phyloP scores from a whole-genome alignment of 2,329 filamentous ascomycete species.

The Didymella keratinophila region DNA sequence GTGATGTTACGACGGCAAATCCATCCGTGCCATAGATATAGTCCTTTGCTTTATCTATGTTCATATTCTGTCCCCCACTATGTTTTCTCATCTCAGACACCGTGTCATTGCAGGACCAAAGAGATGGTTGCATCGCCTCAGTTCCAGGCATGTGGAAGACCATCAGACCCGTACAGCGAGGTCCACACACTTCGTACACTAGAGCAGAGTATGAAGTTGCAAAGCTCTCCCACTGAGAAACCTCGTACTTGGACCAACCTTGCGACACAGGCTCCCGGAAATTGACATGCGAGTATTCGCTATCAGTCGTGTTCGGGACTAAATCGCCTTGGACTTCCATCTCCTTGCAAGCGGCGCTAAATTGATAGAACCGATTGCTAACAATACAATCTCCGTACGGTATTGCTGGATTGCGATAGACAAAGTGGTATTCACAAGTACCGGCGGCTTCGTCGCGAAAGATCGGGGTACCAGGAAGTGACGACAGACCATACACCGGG shows the following conservation, averaged over 20 bases:
- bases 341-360: neutral
- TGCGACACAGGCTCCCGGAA: too few species aligned
- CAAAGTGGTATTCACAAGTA: slow-evolving; percentile 40
- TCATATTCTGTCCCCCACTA: too few species aligned
- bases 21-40: slow-evolving; percentile 37
- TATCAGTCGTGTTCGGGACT: too few species aligned
- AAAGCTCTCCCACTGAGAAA: neutral
- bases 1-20: too few species aligned
- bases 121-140: neutral
- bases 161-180: slow-evolving; percentile 13
- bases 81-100: slow-evolving; percentile 14
- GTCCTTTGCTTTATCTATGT: too few species aligned
- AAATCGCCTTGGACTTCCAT: neutral
- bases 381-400: slow-evolving; percentile 37
- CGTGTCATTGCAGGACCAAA: slow-evolving; percentile 9
- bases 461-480: slow-evolving; percentile 33
- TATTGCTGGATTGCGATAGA: slow-evolving; percentile 40
- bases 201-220: neutral
- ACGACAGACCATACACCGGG: slow-evolving; percentile 33
- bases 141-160: neutral
- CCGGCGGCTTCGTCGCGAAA: slow-evolving; percentile 27
- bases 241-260: too few species aligned
- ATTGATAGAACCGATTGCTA: slow-evolving; percentile 20
- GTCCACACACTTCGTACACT: neutral
- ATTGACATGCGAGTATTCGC: neutral